Conservation (phyloP, 129 eudicot species). For the Smallanthus sonchifolius region DNA sequence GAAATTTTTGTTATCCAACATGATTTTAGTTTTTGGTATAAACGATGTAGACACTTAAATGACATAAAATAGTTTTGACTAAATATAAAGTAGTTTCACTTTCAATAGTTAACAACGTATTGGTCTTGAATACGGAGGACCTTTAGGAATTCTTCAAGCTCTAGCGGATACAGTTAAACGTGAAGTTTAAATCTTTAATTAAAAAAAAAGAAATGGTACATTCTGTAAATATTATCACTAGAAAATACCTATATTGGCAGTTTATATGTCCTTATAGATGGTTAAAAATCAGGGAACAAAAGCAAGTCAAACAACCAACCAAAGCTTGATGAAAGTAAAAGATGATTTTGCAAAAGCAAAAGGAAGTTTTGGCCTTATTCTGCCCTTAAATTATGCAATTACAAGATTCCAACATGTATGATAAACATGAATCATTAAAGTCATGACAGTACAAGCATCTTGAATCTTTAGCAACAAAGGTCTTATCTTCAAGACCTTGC, state of each 20-base stretch:
- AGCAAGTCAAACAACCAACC: conserved; percentile 25
- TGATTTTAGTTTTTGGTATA: no score
- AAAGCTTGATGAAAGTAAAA: conserved; percentile 33
- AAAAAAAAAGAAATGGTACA: background rate
- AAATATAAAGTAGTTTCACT: no score
- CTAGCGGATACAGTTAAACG: background rate
- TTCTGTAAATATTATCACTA: background rate
- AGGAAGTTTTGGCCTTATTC: conserved; percentile 26
- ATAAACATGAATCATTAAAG: conserved; percentile 8
- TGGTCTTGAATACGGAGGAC: no score
- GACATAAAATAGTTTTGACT: no score
- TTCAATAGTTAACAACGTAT: no score
- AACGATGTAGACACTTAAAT: no score
- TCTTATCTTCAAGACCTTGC: conserved; percentile 22
- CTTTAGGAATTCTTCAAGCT: no score
- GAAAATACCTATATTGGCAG: background rate
- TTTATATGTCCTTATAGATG: background rate
- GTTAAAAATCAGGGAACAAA: conserved; percentile 17
- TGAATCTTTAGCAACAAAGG: conserved; percentile 24
- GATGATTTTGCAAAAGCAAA: conserved; percentile 33
- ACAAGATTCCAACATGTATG: conserved; percentile 28
- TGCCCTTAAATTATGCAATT: conserved; percentile 28
- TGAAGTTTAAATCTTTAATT: background rate
- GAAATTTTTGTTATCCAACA: no score
- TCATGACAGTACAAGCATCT: conserved; percentile 25